Percentiles rank a stretch among this genome's conserved stretches.
These are phyloP conservation scores for Rhododendron griersonianum DNA, from an alignment of 148 eudicot genomes.

Conservation along the genomic window DNA sequence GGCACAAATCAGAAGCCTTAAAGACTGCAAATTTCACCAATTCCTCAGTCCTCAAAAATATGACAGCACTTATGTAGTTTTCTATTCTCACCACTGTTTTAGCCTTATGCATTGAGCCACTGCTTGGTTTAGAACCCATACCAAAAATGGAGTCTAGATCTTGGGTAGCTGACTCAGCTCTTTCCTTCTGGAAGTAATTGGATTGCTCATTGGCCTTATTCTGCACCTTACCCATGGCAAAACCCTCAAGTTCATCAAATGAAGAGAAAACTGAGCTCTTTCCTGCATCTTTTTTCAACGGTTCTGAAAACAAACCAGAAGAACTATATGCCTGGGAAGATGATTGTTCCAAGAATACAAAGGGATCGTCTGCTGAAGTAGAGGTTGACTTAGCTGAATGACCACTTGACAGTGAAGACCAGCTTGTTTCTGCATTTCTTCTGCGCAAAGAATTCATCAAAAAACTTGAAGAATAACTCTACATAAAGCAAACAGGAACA, in stretches of 20 bases:
- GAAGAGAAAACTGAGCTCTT: slow-evolving; percentile 35
- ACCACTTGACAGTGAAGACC: slow-evolving; percentile 19
- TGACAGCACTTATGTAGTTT: not conserved
- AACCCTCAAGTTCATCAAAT: slow-evolving; percentile 51
- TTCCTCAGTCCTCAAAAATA: not conserved
- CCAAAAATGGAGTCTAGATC: slow-evolving; percentile 55
- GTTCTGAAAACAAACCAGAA: slow-evolving; percentile 21
- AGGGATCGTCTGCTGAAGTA: slow-evolving; percentile 33
- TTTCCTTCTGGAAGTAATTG: slow-evolving; percentile 9
- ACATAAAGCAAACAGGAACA: not conserved
- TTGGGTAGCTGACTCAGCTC: slow-evolving; percentile 13
- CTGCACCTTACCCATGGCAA: slow-evolving; percentile 28
- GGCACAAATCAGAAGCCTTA: not conserved
- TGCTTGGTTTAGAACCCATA: slow-evolving; percentile 20
- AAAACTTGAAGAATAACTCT: not conserved
- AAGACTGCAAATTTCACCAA: not conserved
- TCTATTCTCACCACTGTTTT: slow-evolving; percentile 31
- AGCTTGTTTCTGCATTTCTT: slow-evolving; percentile 3
- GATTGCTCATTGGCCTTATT: slow-evolving; percentile 21
- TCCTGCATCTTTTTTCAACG: slow-evolving; percentile 12
- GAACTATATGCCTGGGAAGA: slow-evolving; percentile 17
- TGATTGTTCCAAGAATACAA: slow-evolving; percentile 32
- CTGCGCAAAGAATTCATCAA: not conserved
- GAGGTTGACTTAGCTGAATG: slow-evolving; percentile 18
- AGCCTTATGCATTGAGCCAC: slow-evolving; percentile 20